phyloP scores from a whole-genome alignment of 2,329 filamentous ascomycete species.

The Hypoxylon sp. region DNA sequence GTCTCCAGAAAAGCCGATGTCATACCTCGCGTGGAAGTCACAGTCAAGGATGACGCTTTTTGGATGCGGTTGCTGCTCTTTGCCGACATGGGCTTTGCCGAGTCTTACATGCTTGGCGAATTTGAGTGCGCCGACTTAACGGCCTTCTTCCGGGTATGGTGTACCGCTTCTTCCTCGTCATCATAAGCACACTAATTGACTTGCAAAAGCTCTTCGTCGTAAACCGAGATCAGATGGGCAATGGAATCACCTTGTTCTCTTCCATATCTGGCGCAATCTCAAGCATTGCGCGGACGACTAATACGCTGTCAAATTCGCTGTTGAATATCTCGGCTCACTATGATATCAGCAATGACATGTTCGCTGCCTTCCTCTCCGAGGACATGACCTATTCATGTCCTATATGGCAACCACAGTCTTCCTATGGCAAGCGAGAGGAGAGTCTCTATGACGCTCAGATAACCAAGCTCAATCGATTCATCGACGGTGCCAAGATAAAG shows the following conservation, averaged over 20 bases:
- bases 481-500: constrained; percentile 70
- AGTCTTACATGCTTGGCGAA: constrained; percentile 77
- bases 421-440: constrained; percentile 56
- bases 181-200: constrained; percentile 30
- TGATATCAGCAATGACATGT: constrained; percentile 80
- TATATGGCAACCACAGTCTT: constrained; percentile 63
- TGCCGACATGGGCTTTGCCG: constrained; percentile 78
- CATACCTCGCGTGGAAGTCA: constrained; percentile 60
- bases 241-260: constrained; percentile 69
- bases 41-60: constrained; percentile 71
- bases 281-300: constrained; percentile 64
- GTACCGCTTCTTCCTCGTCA: background rate
- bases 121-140: constrained; percentile 72
- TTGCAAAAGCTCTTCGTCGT: constrained; percentile 70
- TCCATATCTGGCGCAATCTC: constrained; percentile 65
- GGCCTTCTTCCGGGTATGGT: constrained; percentile 70
- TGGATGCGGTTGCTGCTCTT: constrained; percentile 75
- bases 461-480: constrained; percentile 71
- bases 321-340: constrained; percentile 77
- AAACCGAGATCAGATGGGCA: constrained; percentile 69
- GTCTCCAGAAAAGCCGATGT: constrained; percentile 46
- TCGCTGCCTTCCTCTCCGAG: constrained; percentile 74
- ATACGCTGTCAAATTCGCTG: constrained; percentile 64
- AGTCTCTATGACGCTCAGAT: constrained; percentile 71
- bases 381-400: constrained; percentile 82